Conservation (phyloP, 306 rosid species). For the Sphenostylis stenocarpa region DNA sequence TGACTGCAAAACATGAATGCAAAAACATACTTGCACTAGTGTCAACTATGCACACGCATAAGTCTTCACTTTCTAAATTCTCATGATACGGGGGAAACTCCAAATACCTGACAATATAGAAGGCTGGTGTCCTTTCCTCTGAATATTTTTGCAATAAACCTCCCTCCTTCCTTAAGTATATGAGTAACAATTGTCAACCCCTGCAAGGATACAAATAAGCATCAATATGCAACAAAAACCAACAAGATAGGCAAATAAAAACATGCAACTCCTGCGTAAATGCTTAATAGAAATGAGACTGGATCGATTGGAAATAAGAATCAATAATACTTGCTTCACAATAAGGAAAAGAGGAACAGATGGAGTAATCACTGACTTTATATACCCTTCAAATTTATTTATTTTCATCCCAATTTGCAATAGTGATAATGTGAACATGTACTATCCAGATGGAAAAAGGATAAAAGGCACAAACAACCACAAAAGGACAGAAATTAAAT, state of each 20-base stretch:
- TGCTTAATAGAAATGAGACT: constrained; percentile 10
- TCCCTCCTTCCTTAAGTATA: constrained; percentile 92
- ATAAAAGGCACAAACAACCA: not conserved
- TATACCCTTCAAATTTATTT: constrained; percentile 2
- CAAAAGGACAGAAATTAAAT: not conserved
- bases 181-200: constrained; percentile 96
- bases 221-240: constrained; percentile 30
- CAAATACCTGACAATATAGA: constrained; percentile 84
- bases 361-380: not conserved
- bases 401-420: constrained; percentile 12
- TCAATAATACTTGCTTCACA: not conserved
- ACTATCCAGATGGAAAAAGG: constrained; percentile 7
- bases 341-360: constrained; percentile 13
- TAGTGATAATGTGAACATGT: not conserved
- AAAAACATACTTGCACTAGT: constrained; percentile 3
- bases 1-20: not conserved
- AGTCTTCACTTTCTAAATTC: constrained; percentile 12
- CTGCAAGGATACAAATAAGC: constrained; percentile 46
- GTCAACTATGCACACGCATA: not conserved
- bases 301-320: not conserved
- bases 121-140: constrained; percentile 97
- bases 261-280: not conserved
- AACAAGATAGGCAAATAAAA: constrained; percentile 20
- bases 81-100: constrained; percentile 29
- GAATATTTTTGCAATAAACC: constrained; percentile 92